Conservation (phyloP, 768 basidiomycete genomes). For the Amanita subjunquillea region DNA sequence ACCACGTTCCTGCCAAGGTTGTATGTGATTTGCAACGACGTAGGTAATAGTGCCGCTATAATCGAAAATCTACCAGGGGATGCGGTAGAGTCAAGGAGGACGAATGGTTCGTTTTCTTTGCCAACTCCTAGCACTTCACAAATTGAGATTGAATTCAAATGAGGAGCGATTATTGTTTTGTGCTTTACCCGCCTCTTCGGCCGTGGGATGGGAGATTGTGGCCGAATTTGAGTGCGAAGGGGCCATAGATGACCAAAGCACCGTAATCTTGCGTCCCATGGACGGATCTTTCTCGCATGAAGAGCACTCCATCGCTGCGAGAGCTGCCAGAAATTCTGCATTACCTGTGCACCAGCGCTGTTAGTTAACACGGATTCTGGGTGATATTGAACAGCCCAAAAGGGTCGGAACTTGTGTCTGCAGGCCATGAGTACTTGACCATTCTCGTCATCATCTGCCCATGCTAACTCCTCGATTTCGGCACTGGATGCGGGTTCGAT, state of each 20-base stretch:
- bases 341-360: conserved; percentile 55
- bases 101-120: conserved; percentile 53
- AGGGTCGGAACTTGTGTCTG: conserved; percentile 53
- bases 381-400: conserved; percentile 88
- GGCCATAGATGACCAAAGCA: conserved; percentile 54
- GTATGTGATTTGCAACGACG: conserved; percentile 50
- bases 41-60: conserved; percentile 46
- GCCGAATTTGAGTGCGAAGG: conserved; percentile 19
- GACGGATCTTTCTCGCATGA: conserved; percentile 22
- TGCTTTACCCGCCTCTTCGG: conserved; percentile 19
- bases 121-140: conserved; percentile 55
- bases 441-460: conserved; percentile 62
- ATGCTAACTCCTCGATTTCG: conserved; percentile 58
- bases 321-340: conserved; percentile 67
- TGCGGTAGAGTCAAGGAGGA: conserved; percentile 68
- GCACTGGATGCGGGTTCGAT: conserved; percentile 35
- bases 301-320: conserved; percentile 45
- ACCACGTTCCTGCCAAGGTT: conserved; percentile 39
- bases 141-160: conserved; percentile 31
- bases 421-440: conserved; percentile 68
- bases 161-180: conserved; percentile 29
- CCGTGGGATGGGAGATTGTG: conserved; percentile 14
- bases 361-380: conserved; percentile 75
- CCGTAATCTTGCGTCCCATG: conserved; percentile 30
- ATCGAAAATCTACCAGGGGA: conserved; percentile 68